A percentile compares a stretch with the other conserved stretches of the same genome.
Evolutionary conservation across 805 yeast genomes (phyloP).

Genomic region (Ogataea nitratoaversa): DNA sequence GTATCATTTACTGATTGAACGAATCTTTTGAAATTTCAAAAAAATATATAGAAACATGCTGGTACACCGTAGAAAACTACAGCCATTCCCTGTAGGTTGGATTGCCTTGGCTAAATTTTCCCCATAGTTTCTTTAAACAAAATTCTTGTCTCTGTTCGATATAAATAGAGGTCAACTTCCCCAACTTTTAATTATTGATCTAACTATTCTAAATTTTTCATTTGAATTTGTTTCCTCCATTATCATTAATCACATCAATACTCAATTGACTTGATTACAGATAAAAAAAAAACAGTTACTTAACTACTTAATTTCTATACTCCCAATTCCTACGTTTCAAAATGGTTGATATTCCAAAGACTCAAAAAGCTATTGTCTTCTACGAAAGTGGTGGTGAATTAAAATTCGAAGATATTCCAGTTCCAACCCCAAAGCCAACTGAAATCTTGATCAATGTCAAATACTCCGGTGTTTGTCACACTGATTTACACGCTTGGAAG

Average conservation of each 20-base stretch:
- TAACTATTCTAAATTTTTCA: neutral
- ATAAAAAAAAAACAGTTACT: neutral
- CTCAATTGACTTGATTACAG: neutral
- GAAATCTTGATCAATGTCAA: conserved; percentile 77
- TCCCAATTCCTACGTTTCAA: neutral
- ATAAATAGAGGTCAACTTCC: neutral
- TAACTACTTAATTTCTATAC: neutral
- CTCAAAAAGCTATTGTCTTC: conserved; percentile 70
- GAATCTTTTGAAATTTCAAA: too few species aligned
- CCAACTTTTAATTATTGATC: neutral
- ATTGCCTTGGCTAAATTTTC: neutral
- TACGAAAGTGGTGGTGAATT: conserved; percentile 63
- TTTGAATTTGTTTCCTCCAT: neutral
- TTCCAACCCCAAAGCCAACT: conserved; percentile 72
- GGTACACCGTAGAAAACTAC: neutral
- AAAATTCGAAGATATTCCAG: conserved; percentile 68
- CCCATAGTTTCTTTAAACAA: neutral
- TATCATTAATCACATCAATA: neutral
- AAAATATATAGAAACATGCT: too few species aligned
- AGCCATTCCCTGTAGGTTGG: neutral
- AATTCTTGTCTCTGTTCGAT: neutral
- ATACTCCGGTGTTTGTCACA: conserved; percentile 92
- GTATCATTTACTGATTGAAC: too few species aligned
- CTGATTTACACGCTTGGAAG: conserved; percentile 90
- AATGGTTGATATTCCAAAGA: conserved; percentile 44